Evolutionary conservation across 768 basidiomycete species (phyloP), one percentile per base, ranked within the genome.

Genomic region (Harrya chromipes): DNA sequence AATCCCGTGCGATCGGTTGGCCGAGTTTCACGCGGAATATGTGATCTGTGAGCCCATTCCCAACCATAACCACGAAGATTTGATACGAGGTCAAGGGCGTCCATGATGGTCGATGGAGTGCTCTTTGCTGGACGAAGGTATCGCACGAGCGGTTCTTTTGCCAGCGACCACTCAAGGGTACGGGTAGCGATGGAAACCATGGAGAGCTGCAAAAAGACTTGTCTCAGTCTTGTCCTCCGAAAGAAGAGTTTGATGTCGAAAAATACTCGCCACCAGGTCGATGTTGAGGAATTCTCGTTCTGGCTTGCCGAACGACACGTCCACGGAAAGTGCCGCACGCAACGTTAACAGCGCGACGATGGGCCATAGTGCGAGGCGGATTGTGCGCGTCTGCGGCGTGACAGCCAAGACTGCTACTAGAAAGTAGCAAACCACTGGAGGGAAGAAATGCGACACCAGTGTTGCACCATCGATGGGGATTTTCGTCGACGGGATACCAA

Each of bases 41-140:
- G 52, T 16, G 58, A 21, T 31, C 58, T 54, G 24, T 64, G 56
- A 4, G 81, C 79, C 76, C 80, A 84, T 40, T 75, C 67, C 83
- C 84, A 85, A 16, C 79, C 81, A 42, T 71, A 57, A 4, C 83
- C 84, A n/a, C 84, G 80, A n/a, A 80, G 58, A 52, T 76, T 81
- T 57, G 68, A 68, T 14, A 55, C 56, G 16, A 86, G 70, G 46
- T 85, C 82, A 19, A 74, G 59, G 2, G 77, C 76, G 50, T 85
- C 74, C 34, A 56, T 40, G 20, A 43, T 13, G 26, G 35, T 24
- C 1, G 48, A 42, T 9, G 43, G 36, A 9, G 37, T 46, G 6
- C 29, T 23, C 4, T 41, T 37, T 16, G 33, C 20, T 14, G 49
- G 49, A 31, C 55, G 50, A 20, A 46, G 16, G 23, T 51, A 40